A percentile compares a stretch with the other conserved stretches of the same genome.
phyloP scores from a whole-genome alignment of 2,329 filamentous ascomycete genomes.

The Cryphonectria parasitica region DNA sequence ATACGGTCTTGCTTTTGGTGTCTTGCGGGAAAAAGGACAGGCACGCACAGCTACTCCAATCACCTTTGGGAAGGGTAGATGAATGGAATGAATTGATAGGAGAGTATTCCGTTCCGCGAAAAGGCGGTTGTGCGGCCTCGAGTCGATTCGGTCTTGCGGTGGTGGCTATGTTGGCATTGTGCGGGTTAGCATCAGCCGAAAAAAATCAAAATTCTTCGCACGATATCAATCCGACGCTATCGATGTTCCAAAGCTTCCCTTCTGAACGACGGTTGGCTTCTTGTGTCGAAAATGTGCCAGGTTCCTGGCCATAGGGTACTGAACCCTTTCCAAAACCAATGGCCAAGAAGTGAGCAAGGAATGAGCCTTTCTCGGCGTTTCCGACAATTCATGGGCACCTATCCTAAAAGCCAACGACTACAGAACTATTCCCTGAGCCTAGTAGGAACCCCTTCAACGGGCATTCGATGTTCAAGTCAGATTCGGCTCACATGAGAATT shows the following conservation, averaged over 20 bases:
- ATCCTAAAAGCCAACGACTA: not conserved
- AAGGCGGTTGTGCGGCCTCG: conserved; percentile 28
- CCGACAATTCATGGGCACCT: not conserved
- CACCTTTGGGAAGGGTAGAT: conserved; percentile 22
- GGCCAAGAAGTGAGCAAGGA: not conserved
- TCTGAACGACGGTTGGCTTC: not conserved
- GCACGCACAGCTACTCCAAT: conserved; percentile 27
- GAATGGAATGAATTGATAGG: conserved; percentile 26
- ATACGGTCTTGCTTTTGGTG: conserved; percentile 33
- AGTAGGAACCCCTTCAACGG: not conserved
- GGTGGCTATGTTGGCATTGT: conserved; percentile 29
- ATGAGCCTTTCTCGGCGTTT: not conserved
- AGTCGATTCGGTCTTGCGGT: conserved; percentile 27
- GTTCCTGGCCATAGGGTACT: not conserved
- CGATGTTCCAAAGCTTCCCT: not conserved
- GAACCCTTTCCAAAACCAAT: not conserved
- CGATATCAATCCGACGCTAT: not conserved
- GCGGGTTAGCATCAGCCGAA: conserved; percentile 30
- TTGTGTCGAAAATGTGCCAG: not conserved
- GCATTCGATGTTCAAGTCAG: not conserved
- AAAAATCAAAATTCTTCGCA: conserved; percentile 29
- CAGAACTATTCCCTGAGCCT: not conserved
- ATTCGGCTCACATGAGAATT: not conserved
- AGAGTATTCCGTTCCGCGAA: conserved; percentile 22
- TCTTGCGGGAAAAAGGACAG: conserved; percentile 30